Evolutionary conservation across 2,329 filamentous ascomycete species (phyloP).

Genomic region (Microdochium bolleyi): DNA sequence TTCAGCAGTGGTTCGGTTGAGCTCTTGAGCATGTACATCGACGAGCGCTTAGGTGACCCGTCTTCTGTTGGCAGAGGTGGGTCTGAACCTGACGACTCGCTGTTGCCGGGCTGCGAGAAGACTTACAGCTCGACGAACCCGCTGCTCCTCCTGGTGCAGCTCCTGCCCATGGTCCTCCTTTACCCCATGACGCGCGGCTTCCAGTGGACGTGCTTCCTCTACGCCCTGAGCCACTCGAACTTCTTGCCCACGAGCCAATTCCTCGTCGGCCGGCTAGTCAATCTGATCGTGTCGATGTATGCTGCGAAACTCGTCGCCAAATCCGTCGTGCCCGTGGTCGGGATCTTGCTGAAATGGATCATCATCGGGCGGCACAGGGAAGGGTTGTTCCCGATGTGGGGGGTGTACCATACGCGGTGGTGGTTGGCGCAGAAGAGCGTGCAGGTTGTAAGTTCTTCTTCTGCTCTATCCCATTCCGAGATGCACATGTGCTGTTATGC

Average conservation of each 20-base stretch:
- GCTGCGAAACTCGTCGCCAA: conserved; percentile 30
- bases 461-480: too few species aligned
- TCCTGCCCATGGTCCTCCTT: conserved; percentile 38
- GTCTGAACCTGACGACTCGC: neutral
- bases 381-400: conserved; percentile 53
- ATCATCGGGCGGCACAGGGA: conserved; percentile 44
- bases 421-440: conserved; percentile 49
- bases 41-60: conserved; percentile 3
- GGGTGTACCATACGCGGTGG: conserved; percentile 48
- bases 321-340: conserved; percentile 32
- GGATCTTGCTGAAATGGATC: conserved; percentile 45
- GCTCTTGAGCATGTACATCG: conserved; percentile 27
- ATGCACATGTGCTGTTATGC: too few species aligned
- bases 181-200: conserved; percentile 42
- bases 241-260: conserved; percentile 27
- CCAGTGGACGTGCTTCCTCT: conserved; percentile 45
- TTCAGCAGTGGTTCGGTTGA: conserved; percentile 39
- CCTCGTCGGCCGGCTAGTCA: conserved; percentile 36
- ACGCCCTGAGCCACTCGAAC: conserved; percentile 32
- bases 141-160: conserved; percentile 38
- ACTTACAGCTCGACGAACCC: conserved; percentile 41
- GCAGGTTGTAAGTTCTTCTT: conserved; percentile 17
- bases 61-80: neutral
- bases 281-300: conserved; percentile 35
- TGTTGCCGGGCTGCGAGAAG: conserved; percentile 25